Conservation (phyloP, 2,329 filamentous ascomycete species). For the Monosporascus sp. region DNA sequence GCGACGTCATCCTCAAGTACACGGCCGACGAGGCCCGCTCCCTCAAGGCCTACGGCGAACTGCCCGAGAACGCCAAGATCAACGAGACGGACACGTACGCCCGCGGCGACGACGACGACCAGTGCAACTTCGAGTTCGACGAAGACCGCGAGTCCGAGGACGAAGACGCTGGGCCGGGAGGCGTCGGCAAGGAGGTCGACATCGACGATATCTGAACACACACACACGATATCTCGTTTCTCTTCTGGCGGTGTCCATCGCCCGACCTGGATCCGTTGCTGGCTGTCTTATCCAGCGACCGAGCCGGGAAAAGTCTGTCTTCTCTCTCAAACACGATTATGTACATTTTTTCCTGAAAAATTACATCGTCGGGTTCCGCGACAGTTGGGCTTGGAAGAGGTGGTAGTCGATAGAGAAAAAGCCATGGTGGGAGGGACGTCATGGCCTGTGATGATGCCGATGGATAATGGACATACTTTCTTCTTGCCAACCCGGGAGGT, state of each 20-base stretch:
- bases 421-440: constrained; percentile 60
- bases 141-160: constrained; percentile 70
- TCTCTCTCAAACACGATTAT: constrained; percentile 40
- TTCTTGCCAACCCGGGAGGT: neutral
- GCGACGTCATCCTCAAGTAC: constrained; percentile 93
- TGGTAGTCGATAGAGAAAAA: constrained; percentile 16
- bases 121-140: constrained; percentile 98
- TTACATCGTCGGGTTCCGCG: constrained; percentile 30
- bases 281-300: constrained; percentile 1
- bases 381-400: constrained; percentile 36
- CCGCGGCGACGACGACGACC: constrained; percentile 81
- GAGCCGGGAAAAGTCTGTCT: constrained; percentile 49
- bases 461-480: neutral
- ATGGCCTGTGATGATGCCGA: constrained; percentile 27
- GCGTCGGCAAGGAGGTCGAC: constrained; percentile 68
- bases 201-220: constrained; percentile 83
- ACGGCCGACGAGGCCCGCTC: constrained; percentile 90
- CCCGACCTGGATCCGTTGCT: neutral
- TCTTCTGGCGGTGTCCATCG: constrained; percentile 2
- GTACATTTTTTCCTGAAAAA: neutral
- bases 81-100: constrained; percentile 97
- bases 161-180: constrained; percentile 47
- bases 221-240: constrained; percentile 1
- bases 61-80: constrained; percentile 98
- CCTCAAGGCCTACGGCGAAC: constrained; percentile 94